Percentiles rank a stretch among this genome's conserved stretches.
phyloP scores from a whole-genome alignment of 2,329 filamentous ascomycete genomes.

The Daldinia sp. region DNA sequence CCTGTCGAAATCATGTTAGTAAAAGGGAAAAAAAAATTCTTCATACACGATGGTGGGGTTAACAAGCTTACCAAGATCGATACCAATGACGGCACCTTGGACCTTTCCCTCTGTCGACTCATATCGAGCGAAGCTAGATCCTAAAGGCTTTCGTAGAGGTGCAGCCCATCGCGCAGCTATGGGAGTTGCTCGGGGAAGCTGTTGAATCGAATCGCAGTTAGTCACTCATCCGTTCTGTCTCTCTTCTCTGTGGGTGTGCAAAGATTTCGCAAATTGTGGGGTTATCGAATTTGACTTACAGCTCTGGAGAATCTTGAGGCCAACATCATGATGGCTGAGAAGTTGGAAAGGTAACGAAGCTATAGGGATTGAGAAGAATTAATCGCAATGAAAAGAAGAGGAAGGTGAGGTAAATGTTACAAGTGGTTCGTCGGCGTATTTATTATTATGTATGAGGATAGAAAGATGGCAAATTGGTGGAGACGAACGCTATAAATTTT shows the following conservation, averaged over 20 bases:
- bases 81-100: constrained; percentile 96
- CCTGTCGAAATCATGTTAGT: constrained; percentile 57
- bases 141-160: constrained; percentile 76
- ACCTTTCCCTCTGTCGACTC: constrained; percentile 88
- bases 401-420: constrained; percentile 53
- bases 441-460: constrained; percentile 44
- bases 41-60: constrained; percentile 3
- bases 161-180: constrained; percentile 75
- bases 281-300: constrained; percentile 66
- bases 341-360: constrained; percentile 35
- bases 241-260: constrained; percentile 32
- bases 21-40: not conserved
- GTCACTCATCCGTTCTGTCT: constrained; percentile 12
- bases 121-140: constrained; percentile 81
- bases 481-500: constrained; percentile 43
- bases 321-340: constrained; percentile 69
- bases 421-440: constrained; percentile 46
- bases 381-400: constrained; percentile 43
- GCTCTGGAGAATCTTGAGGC: constrained; percentile 78
- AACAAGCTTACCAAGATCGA: constrained; percentile 82
- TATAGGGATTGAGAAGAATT: constrained; percentile 51
- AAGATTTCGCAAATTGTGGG: constrained; percentile 16
- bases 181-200: constrained; percentile 84
- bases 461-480: constrained; percentile 40
- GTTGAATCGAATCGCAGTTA: constrained; percentile 40